These are phyloP conservation scores for Hypoxylon fuscum DNA, from an alignment of 495 filamentous ascomycete genomes.

Conservation along the genomic window DNA sequence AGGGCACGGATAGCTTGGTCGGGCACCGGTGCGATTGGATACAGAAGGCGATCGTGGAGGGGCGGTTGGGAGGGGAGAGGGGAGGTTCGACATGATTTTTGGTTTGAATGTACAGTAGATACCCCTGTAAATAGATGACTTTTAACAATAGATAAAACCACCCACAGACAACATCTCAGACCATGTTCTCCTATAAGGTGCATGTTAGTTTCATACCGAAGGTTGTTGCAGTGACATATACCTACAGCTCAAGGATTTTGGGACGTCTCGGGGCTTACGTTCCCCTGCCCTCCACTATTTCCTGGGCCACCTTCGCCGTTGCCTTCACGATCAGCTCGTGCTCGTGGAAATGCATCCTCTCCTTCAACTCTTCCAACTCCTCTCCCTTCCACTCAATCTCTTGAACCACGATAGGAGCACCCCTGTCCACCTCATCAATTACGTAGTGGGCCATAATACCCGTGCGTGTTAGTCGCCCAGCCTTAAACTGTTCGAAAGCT, in stretches of 20 bases:
- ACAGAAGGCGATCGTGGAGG: slow-evolving; percentile 53
- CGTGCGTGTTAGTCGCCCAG: slow-evolving; percentile 10
- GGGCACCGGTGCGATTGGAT: slow-evolving; percentile 52
- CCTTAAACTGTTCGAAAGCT: slow-evolving; percentile 23
- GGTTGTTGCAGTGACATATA: too few relatives aligned
- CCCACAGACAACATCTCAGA: too few relatives aligned
- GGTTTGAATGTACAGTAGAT: too few relatives aligned
- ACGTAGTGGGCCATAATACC: slow-evolving; percentile 15
- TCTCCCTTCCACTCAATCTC: slow-evolving; percentile 76
- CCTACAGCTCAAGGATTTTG: too few relatives aligned
- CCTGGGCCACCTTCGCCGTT: too few relatives aligned
- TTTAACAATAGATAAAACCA: too few relatives aligned
- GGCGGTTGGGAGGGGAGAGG: slow-evolving; percentile 17
- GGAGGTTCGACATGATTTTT: neutral
- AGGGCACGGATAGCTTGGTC: slow-evolving; percentile 29
- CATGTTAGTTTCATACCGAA: too few relatives aligned
- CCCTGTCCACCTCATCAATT: slow-evolving; percentile 74
- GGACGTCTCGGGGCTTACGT: too few relatives aligned
- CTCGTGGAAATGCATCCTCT: slow-evolving; percentile 72
- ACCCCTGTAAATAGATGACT: too few relatives aligned
- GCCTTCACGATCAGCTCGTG: slow-evolving; percentile 73
- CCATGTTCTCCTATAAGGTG: too few relatives aligned
- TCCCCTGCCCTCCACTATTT: too few relatives aligned
- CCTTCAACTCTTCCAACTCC: slow-evolving; percentile 66
- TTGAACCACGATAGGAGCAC: slow-evolving; percentile 71